Evolutionary conservation across 2,329 filamentous ascomycete species (phyloP).

Genomic region (Hymenoscyphus scutula): DNA sequence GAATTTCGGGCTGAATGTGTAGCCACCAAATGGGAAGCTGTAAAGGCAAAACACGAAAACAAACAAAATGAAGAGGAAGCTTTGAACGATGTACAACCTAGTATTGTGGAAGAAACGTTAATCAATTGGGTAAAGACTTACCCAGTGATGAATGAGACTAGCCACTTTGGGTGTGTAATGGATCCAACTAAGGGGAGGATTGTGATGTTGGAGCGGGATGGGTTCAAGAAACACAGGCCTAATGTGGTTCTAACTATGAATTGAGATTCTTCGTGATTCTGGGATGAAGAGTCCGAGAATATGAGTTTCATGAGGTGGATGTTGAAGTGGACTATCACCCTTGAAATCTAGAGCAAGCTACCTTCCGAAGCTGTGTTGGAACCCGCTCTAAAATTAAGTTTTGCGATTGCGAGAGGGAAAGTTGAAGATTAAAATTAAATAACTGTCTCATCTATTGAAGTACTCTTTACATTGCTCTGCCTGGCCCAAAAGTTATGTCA

Average conservation of each 20-base stretch:
- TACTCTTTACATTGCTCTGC: no score
- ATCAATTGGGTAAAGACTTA: constrained; percentile 48
- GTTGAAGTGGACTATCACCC: not conserved
- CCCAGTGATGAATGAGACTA: constrained; percentile 55
- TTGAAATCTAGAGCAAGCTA: no score
- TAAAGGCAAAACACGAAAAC: constrained; percentile 27
- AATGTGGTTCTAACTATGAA: not conserved
- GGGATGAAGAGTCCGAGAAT: not conserved
- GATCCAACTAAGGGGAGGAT: constrained; percentile 50
- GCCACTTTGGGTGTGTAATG: constrained; percentile 58
- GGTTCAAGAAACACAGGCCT: not conserved
- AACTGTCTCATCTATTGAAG: no score
- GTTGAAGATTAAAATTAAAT: no score
- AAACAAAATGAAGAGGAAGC: constrained; percentile 1
- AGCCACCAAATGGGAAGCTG: constrained; percentile 39
- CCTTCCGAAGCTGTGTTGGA: not conserved
- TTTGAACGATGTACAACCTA: constrained; percentile 21
- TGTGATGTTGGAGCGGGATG: constrained; percentile 41
- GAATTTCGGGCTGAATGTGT: constrained; percentile 38
- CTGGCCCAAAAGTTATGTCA: not conserved
- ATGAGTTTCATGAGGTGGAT: not conserved
- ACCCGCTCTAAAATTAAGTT: no score
- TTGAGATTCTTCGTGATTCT: not conserved
- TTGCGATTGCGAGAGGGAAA: no score
- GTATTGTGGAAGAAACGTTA: constrained; percentile 38